Conservation (phyloP, 805 yeast genomes). For the Candida suzukii region DNA sequence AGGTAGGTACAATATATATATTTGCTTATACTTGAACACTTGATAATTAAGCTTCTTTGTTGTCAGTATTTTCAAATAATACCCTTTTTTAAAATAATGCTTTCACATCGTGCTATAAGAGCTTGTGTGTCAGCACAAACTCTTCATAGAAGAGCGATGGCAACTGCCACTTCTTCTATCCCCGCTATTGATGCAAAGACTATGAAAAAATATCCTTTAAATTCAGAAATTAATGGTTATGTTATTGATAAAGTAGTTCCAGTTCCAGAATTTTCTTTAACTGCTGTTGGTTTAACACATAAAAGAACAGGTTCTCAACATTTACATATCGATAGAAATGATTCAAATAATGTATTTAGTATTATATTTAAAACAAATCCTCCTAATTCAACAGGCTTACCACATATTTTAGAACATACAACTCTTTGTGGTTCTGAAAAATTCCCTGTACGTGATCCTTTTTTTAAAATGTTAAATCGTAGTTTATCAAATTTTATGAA, state of each 20-base stretch:
- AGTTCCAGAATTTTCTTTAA: constrained; percentile 75
- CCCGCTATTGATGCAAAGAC: constrained; percentile 7
- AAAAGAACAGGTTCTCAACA: constrained; percentile 68
- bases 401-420: constrained; percentile 94
- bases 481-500: constrained; percentile 97
- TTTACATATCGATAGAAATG: constrained; percentile 78
- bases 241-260: constrained; percentile 54
- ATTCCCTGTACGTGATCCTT: constrained; percentile 94
- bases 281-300: constrained; percentile 72
- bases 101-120: background rate
- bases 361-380: constrained; percentile 91
- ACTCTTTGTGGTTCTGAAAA: constrained; percentile 89
- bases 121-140: background rate
- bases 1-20: no score
- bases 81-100: background rate
- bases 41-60: no score
- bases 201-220: constrained; percentile 51
- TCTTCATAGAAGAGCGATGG: background rate
- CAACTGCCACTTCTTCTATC: no score
- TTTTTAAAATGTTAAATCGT: constrained; percentile 92
- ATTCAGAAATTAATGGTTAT: constrained; percentile 59
- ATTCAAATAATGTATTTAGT: constrained; percentile 80
- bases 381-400: constrained; percentile 91
- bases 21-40: no score
- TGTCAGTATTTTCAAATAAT: no score